Evolutionary conservation across 345 rosid species (phyloP).

Genomic region (Populus tremula): DNA sequence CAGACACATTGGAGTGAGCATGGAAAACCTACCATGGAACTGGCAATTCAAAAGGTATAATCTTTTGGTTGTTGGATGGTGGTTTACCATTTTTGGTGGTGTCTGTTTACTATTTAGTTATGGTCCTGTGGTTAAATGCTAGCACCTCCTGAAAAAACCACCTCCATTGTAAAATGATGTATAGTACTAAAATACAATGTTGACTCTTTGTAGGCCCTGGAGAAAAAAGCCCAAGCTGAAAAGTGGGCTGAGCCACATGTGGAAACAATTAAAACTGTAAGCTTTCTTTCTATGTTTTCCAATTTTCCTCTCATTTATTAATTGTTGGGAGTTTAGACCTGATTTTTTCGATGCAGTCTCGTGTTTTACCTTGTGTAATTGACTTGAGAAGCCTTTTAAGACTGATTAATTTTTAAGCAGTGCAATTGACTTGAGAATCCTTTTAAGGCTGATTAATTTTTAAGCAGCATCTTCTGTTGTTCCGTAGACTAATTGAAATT

Average conservation of each 20-base stretch:
- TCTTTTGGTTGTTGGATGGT: not conserved
- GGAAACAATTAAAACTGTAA: constrained; percentile 67
- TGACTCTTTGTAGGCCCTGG: constrained; percentile 48
- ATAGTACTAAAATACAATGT: constrained; percentile 7
- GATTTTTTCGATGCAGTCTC: not conserved
- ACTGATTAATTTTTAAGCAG: not conserved
- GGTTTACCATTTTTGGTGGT: not conserved
- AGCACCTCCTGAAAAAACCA: not conserved
- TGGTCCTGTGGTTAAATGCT: not conserved
- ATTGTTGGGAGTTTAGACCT: not conserved
- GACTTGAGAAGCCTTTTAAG: not conserved
- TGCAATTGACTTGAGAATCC: not conserved
- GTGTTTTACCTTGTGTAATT: not conserved
- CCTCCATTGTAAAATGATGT: not conserved
- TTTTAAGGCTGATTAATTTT: not conserved
- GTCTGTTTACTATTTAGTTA: not conserved
- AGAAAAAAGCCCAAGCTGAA: constrained; percentile 61
- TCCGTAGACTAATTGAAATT: not conserved
- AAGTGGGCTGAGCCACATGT: constrained; percentile 85
- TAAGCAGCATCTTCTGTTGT: not conserved
- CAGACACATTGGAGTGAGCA: constrained; percentile 62
- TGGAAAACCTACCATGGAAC: constrained; percentile 77
- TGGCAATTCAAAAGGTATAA: constrained; percentile 63
- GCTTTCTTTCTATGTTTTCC: constrained; percentile 16
- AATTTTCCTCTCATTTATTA: not conserved